Conservation (phyloP, 768 basidiomycete species). For the Galerina sulciceps region DNA sequence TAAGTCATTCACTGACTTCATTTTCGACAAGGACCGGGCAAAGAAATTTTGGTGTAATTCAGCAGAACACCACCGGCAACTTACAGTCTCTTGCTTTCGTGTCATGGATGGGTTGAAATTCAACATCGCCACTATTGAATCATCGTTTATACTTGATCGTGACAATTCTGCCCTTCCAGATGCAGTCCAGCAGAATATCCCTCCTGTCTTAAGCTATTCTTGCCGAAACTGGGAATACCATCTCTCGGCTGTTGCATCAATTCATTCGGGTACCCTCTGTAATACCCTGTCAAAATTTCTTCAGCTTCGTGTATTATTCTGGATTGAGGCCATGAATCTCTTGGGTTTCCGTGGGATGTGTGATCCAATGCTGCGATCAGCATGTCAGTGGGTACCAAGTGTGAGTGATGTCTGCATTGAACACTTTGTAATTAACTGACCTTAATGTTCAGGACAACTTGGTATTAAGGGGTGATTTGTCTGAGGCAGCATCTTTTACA, state of each 20-base stretch:
- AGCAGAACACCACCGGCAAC: neutral
- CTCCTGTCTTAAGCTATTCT: constrained; percentile 13
- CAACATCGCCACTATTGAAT: constrained; percentile 20
- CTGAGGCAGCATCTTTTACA: constrained; percentile 20
- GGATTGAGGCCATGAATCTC: constrained; percentile 31
- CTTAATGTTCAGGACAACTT: neutral
- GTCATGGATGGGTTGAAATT: constrained; percentile 13
- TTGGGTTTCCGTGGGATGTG: constrained; percentile 13
- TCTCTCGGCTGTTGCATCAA: constrained; percentile 1
- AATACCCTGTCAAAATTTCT: constrained; percentile 20
- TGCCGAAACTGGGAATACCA: constrained; percentile 17
- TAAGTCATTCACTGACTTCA: constrained; percentile 18
- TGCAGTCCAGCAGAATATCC: constrained; percentile 4
- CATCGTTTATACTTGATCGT: constrained; percentile 13
- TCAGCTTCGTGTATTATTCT: neutral
- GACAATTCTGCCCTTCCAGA: neutral
- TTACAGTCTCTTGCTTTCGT: constrained; percentile 11
- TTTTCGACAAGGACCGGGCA: neutral
- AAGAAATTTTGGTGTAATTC: constrained; percentile 8
- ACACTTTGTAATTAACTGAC: neutral
- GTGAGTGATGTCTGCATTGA: neutral
- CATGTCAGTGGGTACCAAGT: constrained; percentile 11
- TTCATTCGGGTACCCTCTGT: constrained; percentile 5
- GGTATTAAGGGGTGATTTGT: neutral
- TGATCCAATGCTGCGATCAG: constrained; percentile 20